These are phyloP conservation scores for Tricholoma flavovirens DNA, from an alignment of 768 basidiomycete genomes.

Conservation along the genomic window DNA sequence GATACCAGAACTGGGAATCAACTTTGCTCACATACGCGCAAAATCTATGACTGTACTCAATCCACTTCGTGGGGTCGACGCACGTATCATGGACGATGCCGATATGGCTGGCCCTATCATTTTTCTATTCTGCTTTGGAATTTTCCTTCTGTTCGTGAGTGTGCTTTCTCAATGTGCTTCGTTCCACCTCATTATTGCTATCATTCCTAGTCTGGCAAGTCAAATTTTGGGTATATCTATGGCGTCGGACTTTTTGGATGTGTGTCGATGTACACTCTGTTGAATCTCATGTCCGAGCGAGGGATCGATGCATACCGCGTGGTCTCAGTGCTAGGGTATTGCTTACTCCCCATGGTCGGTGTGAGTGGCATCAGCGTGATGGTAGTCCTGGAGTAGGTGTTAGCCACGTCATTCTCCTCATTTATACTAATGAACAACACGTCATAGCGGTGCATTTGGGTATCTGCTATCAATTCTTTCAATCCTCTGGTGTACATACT, in stretches of 20 bases:
- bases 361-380: constrained; percentile 86
- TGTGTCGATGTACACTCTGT: constrained; percentile 84
- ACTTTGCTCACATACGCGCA: constrained; percentile 90
- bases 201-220: constrained; percentile 88
- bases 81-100: constrained; percentile 98
- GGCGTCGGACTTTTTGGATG: constrained; percentile 96
- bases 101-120: constrained; percentile 95
- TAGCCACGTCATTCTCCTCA: constrained; percentile 2
- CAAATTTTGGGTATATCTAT: constrained; percentile 98
- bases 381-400: constrained; percentile 78
- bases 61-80: constrained; percentile 77
- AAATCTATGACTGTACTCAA: constrained; percentile 96
- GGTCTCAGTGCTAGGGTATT: constrained; percentile 94
- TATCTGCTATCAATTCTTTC: constrained; percentile 78
- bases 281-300: constrained; percentile 95
- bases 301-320: constrained; percentile 95
- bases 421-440: constrained; percentile 3
- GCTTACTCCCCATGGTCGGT: constrained; percentile 93
- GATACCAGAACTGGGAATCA: constrained; percentile 86
- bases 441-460: constrained; percentile 68
- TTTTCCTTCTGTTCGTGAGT: constrained; percentile 86
- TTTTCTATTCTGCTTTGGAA: constrained; percentile 92
- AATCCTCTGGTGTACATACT: constrained; percentile 95
- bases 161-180: constrained; percentile 25
- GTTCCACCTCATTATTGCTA: not conserved